These are phyloP conservation scores for Leccinum obscurum DNA, from an alignment of 768 basidiomycete species.

Conservation along the genomic window DNA sequence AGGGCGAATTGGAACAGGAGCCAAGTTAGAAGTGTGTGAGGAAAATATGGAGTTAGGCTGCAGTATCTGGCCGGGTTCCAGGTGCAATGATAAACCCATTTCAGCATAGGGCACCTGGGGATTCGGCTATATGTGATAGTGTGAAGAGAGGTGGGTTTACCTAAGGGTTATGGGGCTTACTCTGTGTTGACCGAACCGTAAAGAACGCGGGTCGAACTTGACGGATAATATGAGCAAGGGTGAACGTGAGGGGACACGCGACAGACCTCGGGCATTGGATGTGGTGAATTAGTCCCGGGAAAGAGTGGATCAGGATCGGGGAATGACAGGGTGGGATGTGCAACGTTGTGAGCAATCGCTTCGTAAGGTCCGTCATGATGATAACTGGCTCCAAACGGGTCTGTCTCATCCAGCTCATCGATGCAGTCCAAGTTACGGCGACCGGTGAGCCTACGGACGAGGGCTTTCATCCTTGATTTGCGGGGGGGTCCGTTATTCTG, in stretches of 20 bases:
- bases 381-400: conserved; percentile 60
- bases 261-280: conserved; percentile 25
- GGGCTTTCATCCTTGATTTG: conserved; percentile 26
- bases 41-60: conserved; percentile 35
- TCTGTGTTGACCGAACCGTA: conserved; percentile 12
- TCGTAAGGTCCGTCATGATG: conserved; percentile 82
- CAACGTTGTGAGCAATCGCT: conserved; percentile 40
- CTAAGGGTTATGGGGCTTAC: conserved; percentile 17
- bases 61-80: conserved; percentile 57
- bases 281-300: conserved; percentile 2
- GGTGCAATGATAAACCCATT: conserved; percentile 47
- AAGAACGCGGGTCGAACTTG: conserved; percentile 17
- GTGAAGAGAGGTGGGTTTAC: conserved; percentile 11
- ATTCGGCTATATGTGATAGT: conserved; percentile 12
- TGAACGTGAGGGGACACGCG: conserved; percentile 1
- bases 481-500: conserved; percentile 9
- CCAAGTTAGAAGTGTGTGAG: conserved; percentile 2
- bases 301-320: conserved; percentile 2
- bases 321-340: conserved; percentile 11
- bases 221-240: conserved; percentile 10
- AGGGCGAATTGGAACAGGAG: conserved; percentile 5
- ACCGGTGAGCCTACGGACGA: conserved; percentile 29
- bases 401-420: conserved; percentile 77
- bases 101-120: conserved; percentile 2
- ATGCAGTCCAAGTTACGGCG: conserved; percentile 57